phyloP scores from a whole-genome alignment of 2,329 filamentous ascomycete species.

The Lachnellula subtilissima region DNA sequence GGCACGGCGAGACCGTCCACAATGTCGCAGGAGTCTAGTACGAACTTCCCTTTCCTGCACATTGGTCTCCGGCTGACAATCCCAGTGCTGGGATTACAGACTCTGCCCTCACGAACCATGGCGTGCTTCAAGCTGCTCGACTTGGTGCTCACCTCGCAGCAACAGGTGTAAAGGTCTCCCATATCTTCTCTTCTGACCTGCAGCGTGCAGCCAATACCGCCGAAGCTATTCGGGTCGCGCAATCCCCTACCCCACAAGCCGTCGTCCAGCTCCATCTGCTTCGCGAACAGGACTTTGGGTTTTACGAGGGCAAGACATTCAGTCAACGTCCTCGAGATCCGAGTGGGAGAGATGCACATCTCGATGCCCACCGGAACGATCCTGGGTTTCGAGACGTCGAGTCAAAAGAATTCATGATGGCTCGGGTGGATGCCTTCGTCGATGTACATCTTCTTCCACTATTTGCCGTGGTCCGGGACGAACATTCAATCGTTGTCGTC shows the following conservation, averaged over 20 bases:
- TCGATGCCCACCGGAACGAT: conserved; percentile 36
- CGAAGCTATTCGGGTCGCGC: conserved; percentile 56
- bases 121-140: conserved; percentile 69
- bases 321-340: conserved; percentile 34
- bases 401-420: conserved; percentile 60
- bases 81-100: conserved; percentile 73
- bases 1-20: conserved; percentile 87
- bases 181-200: conserved; percentile 75
- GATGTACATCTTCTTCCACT: conserved; percentile 57
- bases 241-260: conserved; percentile 28
- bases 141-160: conserved; percentile 64
- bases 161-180: conserved; percentile 56
- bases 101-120: conserved; percentile 76
- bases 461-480: conserved; percentile 27
- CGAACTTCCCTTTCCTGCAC: conserved; percentile 27
- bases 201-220: conserved; percentile 70
- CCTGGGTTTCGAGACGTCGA: conserved; percentile 55
- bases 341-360: conserved; percentile 35
- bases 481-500: conserved; percentile 58
- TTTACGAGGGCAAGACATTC: conserved; percentile 61
- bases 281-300: conserved; percentile 71
- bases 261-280: conserved; percentile 39
- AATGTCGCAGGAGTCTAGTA: conserved; percentile 78
- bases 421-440: conserved; percentile 62
- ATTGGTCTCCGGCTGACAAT: conserved; percentile 9